Percentiles rank a stretch among this genome's conserved stretches.
These are phyloP conservation scores for Rhodotorula sp. DNA, from an alignment of 1,284 basidiomycete species.

Conservation along the genomic window DNA sequence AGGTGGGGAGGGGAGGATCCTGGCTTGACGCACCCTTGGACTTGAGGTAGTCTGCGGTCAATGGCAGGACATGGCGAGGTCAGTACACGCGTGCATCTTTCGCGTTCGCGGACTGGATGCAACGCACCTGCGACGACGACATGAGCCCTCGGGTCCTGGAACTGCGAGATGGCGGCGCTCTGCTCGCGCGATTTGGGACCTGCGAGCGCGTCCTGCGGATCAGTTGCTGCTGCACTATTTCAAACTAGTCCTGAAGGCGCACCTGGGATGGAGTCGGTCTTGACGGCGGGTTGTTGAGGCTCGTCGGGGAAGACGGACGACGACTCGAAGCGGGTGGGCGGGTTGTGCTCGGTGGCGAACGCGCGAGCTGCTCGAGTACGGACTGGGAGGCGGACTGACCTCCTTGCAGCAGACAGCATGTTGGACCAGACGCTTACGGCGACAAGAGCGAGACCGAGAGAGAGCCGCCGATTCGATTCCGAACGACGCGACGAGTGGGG, in stretches of 20 bases:
- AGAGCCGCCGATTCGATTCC: background rate
- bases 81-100: background rate
- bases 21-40: background rate
- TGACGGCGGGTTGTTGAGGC: conserved; percentile 43
- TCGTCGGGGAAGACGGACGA: conserved; percentile 44
- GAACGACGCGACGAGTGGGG: background rate
- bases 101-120: too few species aligned
- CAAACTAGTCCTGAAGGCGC: too few species aligned
- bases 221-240: background rate
- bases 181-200: background rate
- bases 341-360: conserved; percentile 20
- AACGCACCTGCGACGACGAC: conserved; percentile 48
- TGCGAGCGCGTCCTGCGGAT: background rate
- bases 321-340: conserved; percentile 17
- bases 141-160: conserved; percentile 52
- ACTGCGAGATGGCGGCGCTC: conserved; percentile 45
- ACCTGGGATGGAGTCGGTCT: conserved; percentile 46
- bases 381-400: background rate
- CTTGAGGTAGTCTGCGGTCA: conserved; percentile 10
- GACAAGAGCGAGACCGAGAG: background rate
- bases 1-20: background rate
- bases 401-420: background rate
- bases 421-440: too few species aligned
- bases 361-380: background rate
- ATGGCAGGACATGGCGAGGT: background rate